Percentiles rank a stretch among this genome's conserved stretches.
phyloP scores from a whole-genome alignment of 345 rosid genomes.

The Citropsis articulata region DNA sequence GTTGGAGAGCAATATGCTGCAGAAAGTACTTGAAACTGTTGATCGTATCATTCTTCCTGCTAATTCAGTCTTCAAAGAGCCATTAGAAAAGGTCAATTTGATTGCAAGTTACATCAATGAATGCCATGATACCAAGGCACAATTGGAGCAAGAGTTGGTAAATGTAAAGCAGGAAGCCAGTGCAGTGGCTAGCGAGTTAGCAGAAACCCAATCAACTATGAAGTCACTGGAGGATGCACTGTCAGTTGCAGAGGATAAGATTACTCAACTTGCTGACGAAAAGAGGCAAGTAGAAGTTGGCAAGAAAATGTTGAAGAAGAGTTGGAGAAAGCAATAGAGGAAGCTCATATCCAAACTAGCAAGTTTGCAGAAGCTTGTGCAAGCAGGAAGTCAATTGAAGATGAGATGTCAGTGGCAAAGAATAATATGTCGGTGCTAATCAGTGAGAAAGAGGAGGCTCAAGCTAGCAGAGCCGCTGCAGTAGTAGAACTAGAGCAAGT shows the following conservation, averaged over 20 bases:
- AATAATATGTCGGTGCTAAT: conserved; percentile 44
- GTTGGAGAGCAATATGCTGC: conserved; percentile 54
- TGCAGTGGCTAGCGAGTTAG: conserved; percentile 40
- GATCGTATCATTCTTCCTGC: conserved; percentile 51
- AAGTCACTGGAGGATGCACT: conserved; percentile 55
- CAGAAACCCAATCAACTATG: conserved; percentile 43
- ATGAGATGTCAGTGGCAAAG: conserved; percentile 58
- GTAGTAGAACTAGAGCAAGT: conserved; percentile 55
- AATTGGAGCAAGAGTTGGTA: conserved; percentile 48
- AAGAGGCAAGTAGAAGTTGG: conserved; percentile 47
- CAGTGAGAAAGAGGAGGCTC: conserved; percentile 73
- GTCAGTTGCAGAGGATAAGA: conserved; percentile 43
- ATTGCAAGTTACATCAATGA: conserved; percentile 54
- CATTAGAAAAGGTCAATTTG: conserved; percentile 59
- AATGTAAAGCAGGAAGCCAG: conserved; percentile 46
- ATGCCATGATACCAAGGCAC: conserved; percentile 48
- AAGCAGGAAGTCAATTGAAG: conserved; percentile 57
- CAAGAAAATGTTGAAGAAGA: conserved; percentile 51
- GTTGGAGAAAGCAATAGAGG: conserved; percentile 53
- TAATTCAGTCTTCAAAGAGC: conserved; percentile 45
- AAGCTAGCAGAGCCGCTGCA: conserved; percentile 41
- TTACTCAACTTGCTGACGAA: conserved; percentile 49
- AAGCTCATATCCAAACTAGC: conserved; percentile 45
- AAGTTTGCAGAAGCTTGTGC: conserved; percentile 51
- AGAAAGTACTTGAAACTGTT: conserved; percentile 45